These are phyloP conservation scores for Phenoliferia sp. DNA, from an alignment of 1,284 basidiomycete genomes.

Conservation along the genomic window DNA sequence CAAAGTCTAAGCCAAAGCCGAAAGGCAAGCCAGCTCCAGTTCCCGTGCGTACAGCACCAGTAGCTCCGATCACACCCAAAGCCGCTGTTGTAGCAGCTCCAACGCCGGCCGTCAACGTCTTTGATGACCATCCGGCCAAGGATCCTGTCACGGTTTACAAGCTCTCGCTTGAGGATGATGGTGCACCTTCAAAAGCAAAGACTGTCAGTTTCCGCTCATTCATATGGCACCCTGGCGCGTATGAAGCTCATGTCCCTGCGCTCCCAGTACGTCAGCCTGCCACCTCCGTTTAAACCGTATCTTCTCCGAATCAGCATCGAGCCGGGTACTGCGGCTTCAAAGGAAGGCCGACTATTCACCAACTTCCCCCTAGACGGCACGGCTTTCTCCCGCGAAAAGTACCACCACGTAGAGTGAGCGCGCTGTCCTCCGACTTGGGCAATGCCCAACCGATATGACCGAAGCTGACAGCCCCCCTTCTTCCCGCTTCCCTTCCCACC, in stretches of 20 bases:
- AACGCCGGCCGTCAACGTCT: not conserved
- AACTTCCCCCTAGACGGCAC: slow-evolving; percentile 92
- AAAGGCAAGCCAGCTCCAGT: too few species aligned
- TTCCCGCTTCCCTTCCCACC: not conserved
- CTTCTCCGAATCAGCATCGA: slow-evolving; percentile 81
- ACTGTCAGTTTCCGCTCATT: slow-evolving; percentile 54
- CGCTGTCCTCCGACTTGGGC: too few species aligned
- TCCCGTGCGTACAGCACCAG: too few species aligned
- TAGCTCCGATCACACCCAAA: too few species aligned
- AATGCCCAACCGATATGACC: too few species aligned
- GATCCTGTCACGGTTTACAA: slow-evolving; percentile 60
- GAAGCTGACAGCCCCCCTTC: too few species aligned
- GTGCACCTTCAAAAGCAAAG: slow-evolving; percentile 76
- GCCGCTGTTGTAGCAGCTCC: too few species aligned
- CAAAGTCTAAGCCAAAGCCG: too few species aligned
- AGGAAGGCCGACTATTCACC: slow-evolving; percentile 83
- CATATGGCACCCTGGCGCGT: not conserved
- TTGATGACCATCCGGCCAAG: not conserved
- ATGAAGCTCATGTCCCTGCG: not conserved
- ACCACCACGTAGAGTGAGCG: slow-evolving; percentile 72
- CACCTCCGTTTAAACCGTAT: slow-evolving; percentile 82
- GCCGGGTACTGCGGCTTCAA: slow-evolving; percentile 79
- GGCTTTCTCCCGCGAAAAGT: slow-evolving; percentile 68
- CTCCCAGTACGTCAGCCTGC: slow-evolving; percentile 84
- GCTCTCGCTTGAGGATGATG: slow-evolving; percentile 76